Evolutionary conservation across 2,329 filamentous ascomycete species (phyloP).

Genomic region (Lomentospora prolificans): DNA sequence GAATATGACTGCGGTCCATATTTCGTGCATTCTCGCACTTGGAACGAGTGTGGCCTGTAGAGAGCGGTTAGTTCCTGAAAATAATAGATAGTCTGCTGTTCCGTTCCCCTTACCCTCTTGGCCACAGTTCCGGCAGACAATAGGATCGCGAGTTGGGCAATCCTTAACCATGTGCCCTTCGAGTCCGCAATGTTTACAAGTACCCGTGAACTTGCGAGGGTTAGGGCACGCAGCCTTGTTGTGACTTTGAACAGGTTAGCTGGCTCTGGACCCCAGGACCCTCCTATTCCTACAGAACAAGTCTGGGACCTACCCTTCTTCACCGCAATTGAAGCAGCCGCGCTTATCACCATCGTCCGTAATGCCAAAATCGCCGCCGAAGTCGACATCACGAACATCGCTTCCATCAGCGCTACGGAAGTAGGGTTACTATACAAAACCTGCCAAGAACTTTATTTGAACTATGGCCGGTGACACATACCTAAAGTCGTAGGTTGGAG

Average conservation of each 20-base stretch:
- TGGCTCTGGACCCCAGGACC: background rate
- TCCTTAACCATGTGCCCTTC: constrained; percentile 47
- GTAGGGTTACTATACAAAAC: no score
- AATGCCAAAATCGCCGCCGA: background rate
- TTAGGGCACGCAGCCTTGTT: constrained; percentile 25
- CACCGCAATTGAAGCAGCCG: constrained; percentile 9
- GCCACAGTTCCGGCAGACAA: constrained; percentile 51
- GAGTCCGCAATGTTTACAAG: constrained; percentile 37
- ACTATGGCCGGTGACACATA: no score
- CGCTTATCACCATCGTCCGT: background rate
- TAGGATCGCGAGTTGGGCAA: constrained; percentile 50
- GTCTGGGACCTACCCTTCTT: constrained; percentile 8
- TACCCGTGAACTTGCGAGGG: constrained; percentile 14
- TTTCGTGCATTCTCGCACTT: constrained; percentile 52
- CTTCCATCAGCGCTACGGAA: background rate
- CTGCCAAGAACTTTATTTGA: no score
- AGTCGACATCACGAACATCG: background rate
- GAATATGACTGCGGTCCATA: constrained; percentile 42
- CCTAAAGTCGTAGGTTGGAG: no score
- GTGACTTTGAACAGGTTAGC: constrained; percentile 10
- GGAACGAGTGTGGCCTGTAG: constrained; percentile 41
- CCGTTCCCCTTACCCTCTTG: constrained; percentile 38
- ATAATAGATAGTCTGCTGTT: background rate
- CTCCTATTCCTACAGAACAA: no score
- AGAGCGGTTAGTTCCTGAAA: background rate